Conservation (phyloP, 805 yeast genomes). For the Ogataea siamensis region DNA sequence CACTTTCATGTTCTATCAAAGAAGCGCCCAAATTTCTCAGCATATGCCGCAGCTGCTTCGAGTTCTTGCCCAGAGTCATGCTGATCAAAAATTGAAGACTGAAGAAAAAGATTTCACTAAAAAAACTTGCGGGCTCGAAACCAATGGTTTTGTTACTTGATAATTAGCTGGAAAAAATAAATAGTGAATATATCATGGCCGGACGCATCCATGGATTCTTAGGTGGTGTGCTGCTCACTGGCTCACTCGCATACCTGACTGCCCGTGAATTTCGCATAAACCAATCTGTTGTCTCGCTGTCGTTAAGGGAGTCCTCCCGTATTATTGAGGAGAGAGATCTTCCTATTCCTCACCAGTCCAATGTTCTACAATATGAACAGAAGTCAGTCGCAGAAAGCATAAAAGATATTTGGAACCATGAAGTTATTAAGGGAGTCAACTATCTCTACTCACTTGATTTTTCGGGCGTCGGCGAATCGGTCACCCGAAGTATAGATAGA, state of each 20-base stretch:
- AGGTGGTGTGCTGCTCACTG: slow-evolving; percentile 61
- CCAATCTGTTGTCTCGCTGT: slow-evolving; percentile 44
- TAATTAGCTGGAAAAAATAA: not conserved
- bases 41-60: slow-evolving; percentile 53
- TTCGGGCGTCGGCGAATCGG: slow-evolving; percentile 17
- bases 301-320: slow-evolving; percentile 47
- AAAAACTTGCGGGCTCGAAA: slow-evolving; percentile 11
- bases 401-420: slow-evolving; percentile 79
- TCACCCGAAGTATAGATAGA: slow-evolving; percentile 15
- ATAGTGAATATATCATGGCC: slow-evolving; percentile 26
- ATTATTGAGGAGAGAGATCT: slow-evolving; percentile 54
- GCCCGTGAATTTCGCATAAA: slow-evolving; percentile 52
- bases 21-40: slow-evolving; percentile 66
- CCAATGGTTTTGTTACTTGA: not conserved
- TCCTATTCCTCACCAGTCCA: slow-evolving; percentile 43
- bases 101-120: slow-evolving; percentile 2
- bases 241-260: slow-evolving; percentile 61
- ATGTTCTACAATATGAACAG: slow-evolving; percentile 43
- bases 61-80: slow-evolving; percentile 41
- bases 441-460: slow-evolving; percentile 49
- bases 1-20: slow-evolving; percentile 65
- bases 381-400: slow-evolving; percentile 56
- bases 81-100: slow-evolving; percentile 3
- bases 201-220: slow-evolving; percentile 55
- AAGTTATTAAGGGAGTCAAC: slow-evolving; percentile 59